Evolutionary conservation across 148 eudicot genomes (phyloP), one percentile per base, ranked within the genome.

Genomic region (Pouteria glomerata): DNA sequence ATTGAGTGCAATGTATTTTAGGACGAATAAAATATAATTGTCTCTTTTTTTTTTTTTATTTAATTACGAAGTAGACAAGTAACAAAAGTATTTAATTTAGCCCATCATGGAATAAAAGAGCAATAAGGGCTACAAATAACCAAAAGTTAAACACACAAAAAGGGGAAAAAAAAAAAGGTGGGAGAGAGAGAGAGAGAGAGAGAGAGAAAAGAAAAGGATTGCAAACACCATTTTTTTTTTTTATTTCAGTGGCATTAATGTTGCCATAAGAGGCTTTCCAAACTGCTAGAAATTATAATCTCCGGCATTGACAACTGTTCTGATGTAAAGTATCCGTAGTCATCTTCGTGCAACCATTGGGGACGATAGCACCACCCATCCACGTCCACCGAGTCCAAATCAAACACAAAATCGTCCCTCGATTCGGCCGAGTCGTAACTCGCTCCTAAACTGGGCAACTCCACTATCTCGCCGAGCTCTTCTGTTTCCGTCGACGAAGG

Each of bases 401-500:
- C 66, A 19, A 64, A 77, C 65, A 74, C 76, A 10, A 77, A 78
- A 23, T 70, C 81, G 33, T 55, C n/a, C n/a, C n/a, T n/a, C n/a
- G n/a, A n/a, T n/a, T n/a, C 26, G 55, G 68, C 70, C 68, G 77
- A 78, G 57, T 78, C 81, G 27, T 51, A 76, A 71, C 77, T 59
- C 74, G 8, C 30, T 1, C 76, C 77, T 29, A 78, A 48, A 42
- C 77, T 73, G 50, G 81, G 81, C 52, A 78, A 50, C 81, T 78
- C 69, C 4, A 78, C 74, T 12, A 78, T 73, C 77, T 78, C 77
- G 21, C 57, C 21, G 50, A 78, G 70, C 24, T 78, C 77, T 16
- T 78, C 68, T n/a, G n/a, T n/a, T n/a, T n/a, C n/a, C n/a, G n/a
- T n/a, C n/a, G n/a, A n/a, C n/a, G n/a, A n/a, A n/a, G n/a, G n/a